These are phyloP conservation scores for Kluyveromyces aestuarii DNA, from an alignment of 805 yeast genomes.

Conservation along the genomic window DNA sequence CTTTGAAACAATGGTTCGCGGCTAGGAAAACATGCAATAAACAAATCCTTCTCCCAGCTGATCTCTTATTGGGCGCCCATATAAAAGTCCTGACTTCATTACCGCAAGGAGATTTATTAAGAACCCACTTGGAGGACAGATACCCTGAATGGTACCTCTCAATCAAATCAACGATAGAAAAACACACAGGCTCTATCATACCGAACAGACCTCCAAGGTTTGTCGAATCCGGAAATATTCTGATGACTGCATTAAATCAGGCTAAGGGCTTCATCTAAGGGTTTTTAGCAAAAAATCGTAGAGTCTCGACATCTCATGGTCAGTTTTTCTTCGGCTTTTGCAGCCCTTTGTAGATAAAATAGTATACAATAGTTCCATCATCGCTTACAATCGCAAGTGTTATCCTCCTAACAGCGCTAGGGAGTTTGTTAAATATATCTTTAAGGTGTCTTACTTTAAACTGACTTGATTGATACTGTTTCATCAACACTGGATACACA, in stretches of 20 bases:
- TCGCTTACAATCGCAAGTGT: conserved; percentile 48
- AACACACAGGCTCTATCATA: conserved; percentile 2
- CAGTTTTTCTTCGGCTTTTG: conserved; percentile 53
- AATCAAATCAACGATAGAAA: conserved; percentile 5
- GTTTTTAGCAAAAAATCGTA: neutral
- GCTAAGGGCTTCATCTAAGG: conserved; percentile 1
- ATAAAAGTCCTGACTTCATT: conserved; percentile 17
- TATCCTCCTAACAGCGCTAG: conserved; percentile 31
- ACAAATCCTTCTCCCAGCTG: conserved; percentile 11
- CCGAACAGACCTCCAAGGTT: conserved; percentile 16
- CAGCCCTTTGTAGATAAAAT: conserved; percentile 57
- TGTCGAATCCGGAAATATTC: conserved; percentile 22
- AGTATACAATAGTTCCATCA: conserved; percentile 67
- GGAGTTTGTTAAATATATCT: conserved; percentile 12
- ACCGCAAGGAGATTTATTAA: conserved; percentile 16
- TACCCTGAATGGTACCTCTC: conserved; percentile 7
- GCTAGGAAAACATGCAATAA: conserved; percentile 6
- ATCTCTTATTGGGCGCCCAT: conserved; percentile 19
- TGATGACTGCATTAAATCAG: conserved; percentile 17
- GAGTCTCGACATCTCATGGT: conserved; percentile 1
- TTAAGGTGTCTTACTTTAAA: conserved; percentile 20
- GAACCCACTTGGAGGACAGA: conserved; percentile 8
- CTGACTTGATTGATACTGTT: conserved; percentile 16
- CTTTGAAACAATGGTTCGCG: conserved; percentile 15
- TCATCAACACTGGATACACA: conserved; percentile 23